Conservation (phyloP, 2,329 filamentous ascomycete genomes). For the Ophiostoma perfectum region DNA sequence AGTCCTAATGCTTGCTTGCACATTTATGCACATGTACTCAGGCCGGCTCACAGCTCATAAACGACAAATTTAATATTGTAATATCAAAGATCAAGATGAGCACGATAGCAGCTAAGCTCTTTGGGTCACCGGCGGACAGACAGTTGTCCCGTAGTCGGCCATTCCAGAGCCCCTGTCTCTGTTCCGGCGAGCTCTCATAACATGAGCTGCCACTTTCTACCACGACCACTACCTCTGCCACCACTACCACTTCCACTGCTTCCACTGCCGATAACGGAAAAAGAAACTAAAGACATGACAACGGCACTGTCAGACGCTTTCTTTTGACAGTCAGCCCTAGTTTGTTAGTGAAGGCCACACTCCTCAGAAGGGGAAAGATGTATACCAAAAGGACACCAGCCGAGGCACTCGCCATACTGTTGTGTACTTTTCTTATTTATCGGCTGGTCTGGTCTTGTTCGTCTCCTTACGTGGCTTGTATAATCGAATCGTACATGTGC, state of each 20-base stretch:
- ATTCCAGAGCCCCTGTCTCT: neutral
- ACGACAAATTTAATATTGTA: neutral
- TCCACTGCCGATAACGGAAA: neutral
- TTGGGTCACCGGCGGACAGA: conserved; percentile 16
- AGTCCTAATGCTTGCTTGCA: conserved; percentile 1
- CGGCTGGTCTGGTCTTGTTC: neutral
- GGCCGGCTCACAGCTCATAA: neutral
- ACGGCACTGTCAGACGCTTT: conserved; percentile 3
- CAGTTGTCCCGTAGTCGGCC: conserved; percentile 12
- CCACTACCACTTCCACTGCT: neutral
- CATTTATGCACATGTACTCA: neutral
- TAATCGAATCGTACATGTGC: too few relatives aligned
- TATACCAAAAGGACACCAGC: neutral
- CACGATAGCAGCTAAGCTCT: neutral
- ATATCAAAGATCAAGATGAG: neutral
- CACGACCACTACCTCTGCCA: neutral
- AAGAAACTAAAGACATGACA: neutral
- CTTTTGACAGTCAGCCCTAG: conserved; percentile 9
- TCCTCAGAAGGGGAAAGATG: neutral
- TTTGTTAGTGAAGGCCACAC: neutral
- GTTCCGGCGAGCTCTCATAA: too few relatives aligned
- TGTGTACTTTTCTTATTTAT: neutral
- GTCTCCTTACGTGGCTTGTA: too few relatives aligned
- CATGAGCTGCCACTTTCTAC: neutral
- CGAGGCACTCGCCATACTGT: neutral